Conservation (phyloP, 768 basidiomycete species). For the Collybia sordida region DNA sequence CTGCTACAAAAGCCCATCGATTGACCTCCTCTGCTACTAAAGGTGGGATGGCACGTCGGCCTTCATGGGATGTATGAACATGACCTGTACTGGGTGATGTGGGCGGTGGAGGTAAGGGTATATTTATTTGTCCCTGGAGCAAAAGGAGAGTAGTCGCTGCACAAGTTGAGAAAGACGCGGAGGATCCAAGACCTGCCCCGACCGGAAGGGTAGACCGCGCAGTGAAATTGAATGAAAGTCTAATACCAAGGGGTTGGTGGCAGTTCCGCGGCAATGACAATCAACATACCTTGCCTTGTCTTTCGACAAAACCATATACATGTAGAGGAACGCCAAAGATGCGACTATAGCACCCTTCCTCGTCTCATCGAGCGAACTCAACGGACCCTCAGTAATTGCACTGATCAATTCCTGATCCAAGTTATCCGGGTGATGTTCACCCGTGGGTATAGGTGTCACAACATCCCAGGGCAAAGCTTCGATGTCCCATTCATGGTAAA, state of each 20-base stretch:
- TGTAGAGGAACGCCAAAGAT: constrained; percentile 81
- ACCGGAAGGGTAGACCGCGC: constrained; percentile 90
- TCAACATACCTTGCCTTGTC: constrained; percentile 53
- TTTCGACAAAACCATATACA: constrained; percentile 81
- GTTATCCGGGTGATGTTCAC: constrained; percentile 56
- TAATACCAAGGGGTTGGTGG: constrained; percentile 27
- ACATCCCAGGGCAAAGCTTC: constrained; percentile 78
- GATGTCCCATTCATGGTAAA: constrained; percentile 81
- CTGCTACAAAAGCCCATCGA: constrained; percentile 89
- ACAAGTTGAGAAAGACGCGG: constrained; percentile 93
- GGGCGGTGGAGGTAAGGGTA: constrained; percentile 51
- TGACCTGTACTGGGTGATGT: constrained; percentile 47
- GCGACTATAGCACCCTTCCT: constrained; percentile 41
- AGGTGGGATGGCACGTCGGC: constrained; percentile 63
- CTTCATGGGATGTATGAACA: constrained; percentile 62
- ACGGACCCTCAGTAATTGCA: constrained; percentile 55
- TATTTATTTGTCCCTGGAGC: constrained; percentile 63
- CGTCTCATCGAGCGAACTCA: constrained; percentile 34
- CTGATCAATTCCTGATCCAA: constrained; percentile 76
- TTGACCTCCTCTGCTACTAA: constrained; percentile 79
- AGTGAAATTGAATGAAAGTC: constrained; percentile 77
- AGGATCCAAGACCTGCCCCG: constrained; percentile 94
- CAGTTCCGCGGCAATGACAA: constrained; percentile 11
- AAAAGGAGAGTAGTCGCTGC: constrained; percentile 79
- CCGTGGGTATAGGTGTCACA: constrained; percentile 50